phyloP scores from a whole-genome alignment of 2,329 filamentous ascomycete genomes.

The Aspergillus sp. region DNA sequence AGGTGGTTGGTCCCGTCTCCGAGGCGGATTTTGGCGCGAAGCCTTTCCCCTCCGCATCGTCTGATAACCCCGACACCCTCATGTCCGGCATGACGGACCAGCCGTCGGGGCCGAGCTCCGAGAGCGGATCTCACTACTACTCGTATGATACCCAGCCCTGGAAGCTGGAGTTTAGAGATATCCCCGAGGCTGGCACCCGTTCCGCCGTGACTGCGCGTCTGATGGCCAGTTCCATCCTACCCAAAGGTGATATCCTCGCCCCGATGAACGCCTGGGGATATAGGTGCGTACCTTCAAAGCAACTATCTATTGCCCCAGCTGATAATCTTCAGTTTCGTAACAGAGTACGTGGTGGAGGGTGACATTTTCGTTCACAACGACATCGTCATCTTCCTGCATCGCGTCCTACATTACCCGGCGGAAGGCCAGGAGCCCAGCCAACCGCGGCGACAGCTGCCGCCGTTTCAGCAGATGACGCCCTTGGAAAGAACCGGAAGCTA shows the following conservation, averaged over 20 bases:
- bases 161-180: constrained; percentile 49
- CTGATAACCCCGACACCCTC: constrained; percentile 31
- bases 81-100: constrained; percentile 25
- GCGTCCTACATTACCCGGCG: constrained; percentile 49
- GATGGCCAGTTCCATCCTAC: constrained; percentile 48
- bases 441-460: constrained; percentile 41
- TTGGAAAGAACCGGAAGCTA: constrained; percentile 58
- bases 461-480: constrained; percentile 45
- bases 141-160: constrained; percentile 39
- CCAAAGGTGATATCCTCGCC: constrained; percentile 48
- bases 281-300: constrained; percentile 39
- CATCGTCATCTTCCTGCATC: constrained; percentile 55
- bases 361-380: constrained; percentile 59
- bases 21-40: constrained; percentile 35
- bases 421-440: constrained; percentile 27
- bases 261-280: constrained; percentile 55
- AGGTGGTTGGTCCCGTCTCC: constrained; percentile 47
- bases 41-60: constrained; percentile 6
- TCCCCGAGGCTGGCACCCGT: constrained; percentile 51
- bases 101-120: constrained; percentile 2
- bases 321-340: constrained; percentile 47
- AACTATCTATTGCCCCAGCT: constrained; percentile 3
- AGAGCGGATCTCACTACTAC: constrained; percentile 18
- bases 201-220: constrained; percentile 54
- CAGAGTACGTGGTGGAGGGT: constrained; percentile 57